Conservation (phyloP, 169 alveolate species). For the Cryptosporidium canis region DNA sequence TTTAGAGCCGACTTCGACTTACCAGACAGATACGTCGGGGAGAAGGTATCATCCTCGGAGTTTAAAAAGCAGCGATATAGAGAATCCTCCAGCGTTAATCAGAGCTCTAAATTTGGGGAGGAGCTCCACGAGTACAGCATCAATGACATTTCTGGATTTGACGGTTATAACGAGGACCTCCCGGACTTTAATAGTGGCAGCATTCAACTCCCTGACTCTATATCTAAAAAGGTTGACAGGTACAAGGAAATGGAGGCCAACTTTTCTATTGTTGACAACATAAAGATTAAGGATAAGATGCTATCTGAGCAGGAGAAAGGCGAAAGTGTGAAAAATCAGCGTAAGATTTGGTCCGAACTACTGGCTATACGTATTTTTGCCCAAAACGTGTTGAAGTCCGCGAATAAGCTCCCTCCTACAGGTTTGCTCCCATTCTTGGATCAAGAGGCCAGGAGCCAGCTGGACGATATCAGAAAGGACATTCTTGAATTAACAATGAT, state of each 20-base stretch:
- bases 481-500: not conserved
- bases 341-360: slow-evolving; percentile 36
- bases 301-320: slow-evolving; percentile 2
- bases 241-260: slow-evolving; percentile 16
- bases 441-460: not conserved
- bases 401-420: slow-evolving; percentile 37
- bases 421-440: slow-evolving; percentile 11
- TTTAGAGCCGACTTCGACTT: slow-evolving; percentile 26
- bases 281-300: slow-evolving; percentile 6
- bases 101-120: not conserved
- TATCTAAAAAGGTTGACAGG: not conserved
- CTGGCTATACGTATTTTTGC: slow-evolving; percentile 46
- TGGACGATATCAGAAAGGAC: not conserved
- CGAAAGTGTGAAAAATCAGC: slow-evolving; percentile 34
- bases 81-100: not conserved
- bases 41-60: not conserved
- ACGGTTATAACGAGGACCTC: not conserved
- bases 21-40: slow-evolving; percentile 46
- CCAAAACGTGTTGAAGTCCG: slow-evolving; percentile 7
- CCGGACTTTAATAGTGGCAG: not conserved
- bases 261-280: slow-evolving; percentile 29
- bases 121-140: not conserved
- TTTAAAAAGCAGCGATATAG: not conserved
- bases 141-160: not conserved
- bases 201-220: slow-evolving; percentile 26